Percentiles rank a stretch among this genome's conserved stretches.
phyloP scores from a whole-genome alignment of 108 stramenopile genomes.

The Skeletonema marinoi region DNA sequence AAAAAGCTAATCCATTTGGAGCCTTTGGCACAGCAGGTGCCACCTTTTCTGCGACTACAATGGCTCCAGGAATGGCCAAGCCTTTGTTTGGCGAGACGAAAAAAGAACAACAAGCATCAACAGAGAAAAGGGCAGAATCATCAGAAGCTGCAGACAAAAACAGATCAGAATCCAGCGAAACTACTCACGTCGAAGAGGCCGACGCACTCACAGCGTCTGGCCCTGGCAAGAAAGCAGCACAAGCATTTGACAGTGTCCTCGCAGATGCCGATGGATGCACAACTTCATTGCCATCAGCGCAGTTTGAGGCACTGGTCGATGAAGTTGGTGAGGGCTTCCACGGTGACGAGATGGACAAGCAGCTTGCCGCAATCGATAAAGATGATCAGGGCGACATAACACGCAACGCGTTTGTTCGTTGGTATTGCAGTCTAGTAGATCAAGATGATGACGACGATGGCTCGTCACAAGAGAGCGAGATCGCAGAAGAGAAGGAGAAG shows the following conservation, averaged over 20 bases:
- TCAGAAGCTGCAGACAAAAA: not conserved
- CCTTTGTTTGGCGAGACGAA: conserved; percentile 38
- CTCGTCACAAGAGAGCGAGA: conserved; percentile 57
- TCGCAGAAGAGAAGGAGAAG: conserved; percentile 67
- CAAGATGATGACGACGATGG: conserved; percentile 38
- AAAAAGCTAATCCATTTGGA: conserved; percentile 19
- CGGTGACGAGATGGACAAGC: conserved; percentile 78
- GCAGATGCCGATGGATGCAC: conserved; percentile 26
- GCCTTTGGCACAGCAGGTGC: conserved; percentile 14
- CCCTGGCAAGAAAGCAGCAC: conserved; percentile 28
- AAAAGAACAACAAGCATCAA: not conserved
- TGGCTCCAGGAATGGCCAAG: conserved; percentile 25
- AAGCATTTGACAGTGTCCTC: conserved; percentile 64
- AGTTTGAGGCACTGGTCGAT: conserved; percentile 72
- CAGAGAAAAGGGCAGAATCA: not conserved
- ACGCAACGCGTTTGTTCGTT: conserved; percentile 58
- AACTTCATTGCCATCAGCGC: conserved; percentile 40
- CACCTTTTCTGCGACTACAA: not conserved
- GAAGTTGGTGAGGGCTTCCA: conserved; percentile 85
- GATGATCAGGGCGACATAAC: conserved; percentile 48
- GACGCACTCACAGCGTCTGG: not conserved
- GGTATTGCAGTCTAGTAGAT: conserved; percentile 67
- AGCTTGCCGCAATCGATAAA: conserved; percentile 63
- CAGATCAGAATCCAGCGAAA: not conserved
- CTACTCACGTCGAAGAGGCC: not conserved